Conservation (phyloP, 495 filamentous ascomycete genomes). For the Glarea lozoyensis region DNA sequence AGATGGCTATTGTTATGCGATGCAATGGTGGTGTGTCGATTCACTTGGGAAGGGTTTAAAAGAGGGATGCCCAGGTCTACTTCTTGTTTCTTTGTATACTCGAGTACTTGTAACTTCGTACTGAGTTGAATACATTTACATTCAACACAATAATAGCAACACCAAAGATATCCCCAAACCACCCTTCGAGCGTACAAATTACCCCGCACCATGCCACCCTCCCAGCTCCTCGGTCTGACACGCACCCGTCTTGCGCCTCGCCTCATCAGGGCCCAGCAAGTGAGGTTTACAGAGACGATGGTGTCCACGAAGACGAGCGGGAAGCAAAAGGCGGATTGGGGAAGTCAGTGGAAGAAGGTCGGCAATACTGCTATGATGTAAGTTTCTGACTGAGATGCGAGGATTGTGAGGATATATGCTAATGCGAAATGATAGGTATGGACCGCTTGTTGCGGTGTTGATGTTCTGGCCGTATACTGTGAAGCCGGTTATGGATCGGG, state of each 20-base stretch:
- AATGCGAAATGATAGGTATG: constrained; percentile 7
- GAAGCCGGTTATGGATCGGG: constrained; percentile 12
- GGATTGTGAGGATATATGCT: background rate
- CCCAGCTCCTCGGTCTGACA: background rate
- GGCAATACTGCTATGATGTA: constrained; percentile 16
- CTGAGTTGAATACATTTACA: too few relatives aligned
- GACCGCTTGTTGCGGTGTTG: constrained; percentile 12
- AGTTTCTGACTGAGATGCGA: constrained; percentile 3
- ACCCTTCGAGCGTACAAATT: too few relatives aligned
- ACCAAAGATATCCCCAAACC: too few relatives aligned
- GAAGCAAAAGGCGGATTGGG: constrained; percentile 14
- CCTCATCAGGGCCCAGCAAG: background rate
- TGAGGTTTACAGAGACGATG: background rate
- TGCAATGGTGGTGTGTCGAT: too few relatives aligned
- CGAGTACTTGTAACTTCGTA: too few relatives aligned
- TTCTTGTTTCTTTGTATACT: too few relatives aligned
- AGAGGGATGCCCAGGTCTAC: too few relatives aligned
- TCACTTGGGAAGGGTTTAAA: too few relatives aligned
- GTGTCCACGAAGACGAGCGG: background rate
- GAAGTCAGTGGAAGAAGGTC: constrained; percentile 1
- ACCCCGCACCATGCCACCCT: background rate
- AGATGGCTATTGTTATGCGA: too few relatives aligned
- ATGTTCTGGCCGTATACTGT: constrained; percentile 19
- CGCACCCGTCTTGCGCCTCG: background rate
- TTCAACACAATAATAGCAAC: too few relatives aligned